Conservation (phyloP, 768 basidiomycete species). For the Naganishia vaughanmartiniae region DNA sequence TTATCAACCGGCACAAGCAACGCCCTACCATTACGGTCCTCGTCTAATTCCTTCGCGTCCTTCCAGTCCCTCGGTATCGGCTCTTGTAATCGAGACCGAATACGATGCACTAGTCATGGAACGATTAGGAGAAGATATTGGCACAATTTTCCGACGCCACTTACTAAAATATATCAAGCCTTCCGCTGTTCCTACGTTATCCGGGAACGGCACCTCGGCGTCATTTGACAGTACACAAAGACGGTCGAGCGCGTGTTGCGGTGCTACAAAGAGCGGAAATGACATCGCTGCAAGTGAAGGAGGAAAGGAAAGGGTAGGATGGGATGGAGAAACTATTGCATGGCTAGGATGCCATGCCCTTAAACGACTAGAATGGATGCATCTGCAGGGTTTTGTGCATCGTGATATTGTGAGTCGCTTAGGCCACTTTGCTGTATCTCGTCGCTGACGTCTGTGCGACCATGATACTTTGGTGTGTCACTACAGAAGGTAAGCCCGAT, state of each 20-base stretch:
- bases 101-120: slow-evolving; percentile 32
- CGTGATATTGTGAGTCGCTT: slow-evolving; percentile 30
- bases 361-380: slow-evolving; percentile 25
- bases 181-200: background rate
- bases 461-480: background rate
- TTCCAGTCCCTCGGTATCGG: background rate
- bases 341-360: slow-evolving; percentile 30
- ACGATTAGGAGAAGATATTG: slow-evolving; percentile 26
- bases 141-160: slow-evolving; percentile 21
- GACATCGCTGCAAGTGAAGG: background rate
- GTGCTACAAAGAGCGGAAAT: background rate
- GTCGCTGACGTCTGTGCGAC: too few species aligned
- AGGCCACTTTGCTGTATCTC: background rate
- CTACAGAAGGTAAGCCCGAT: slow-evolving; percentile 11
- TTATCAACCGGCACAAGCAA: slow-evolving; percentile 4
- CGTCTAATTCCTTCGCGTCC: too few species aligned
- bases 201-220: background rate
- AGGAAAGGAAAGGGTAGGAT: slow-evolving; percentile 1
- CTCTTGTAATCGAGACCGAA: background rate
- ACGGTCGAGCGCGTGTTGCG: background rate
- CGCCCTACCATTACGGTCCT: background rate
- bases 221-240: background rate
- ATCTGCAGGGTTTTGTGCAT: slow-evolving; percentile 26
- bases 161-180: slow-evolving; percentile 3
- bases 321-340: slow-evolving; percentile 29